Conservation (phyloP, 768 basidiomycete genomes). For the Sistotremastrum suecicum region DNA sequence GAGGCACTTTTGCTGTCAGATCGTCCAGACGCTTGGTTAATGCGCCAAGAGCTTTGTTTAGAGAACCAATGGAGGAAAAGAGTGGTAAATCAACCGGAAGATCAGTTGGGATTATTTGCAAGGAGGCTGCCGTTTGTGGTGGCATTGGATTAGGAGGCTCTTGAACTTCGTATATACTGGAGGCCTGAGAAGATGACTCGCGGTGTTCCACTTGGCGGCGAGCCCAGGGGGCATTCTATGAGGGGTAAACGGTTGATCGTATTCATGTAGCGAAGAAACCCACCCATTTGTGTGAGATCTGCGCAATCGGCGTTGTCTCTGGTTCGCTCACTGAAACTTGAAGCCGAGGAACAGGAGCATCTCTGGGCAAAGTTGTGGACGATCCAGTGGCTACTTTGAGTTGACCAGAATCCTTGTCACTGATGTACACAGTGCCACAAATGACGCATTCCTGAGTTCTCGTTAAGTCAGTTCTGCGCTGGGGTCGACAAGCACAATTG, state of each 20-base stretch:
- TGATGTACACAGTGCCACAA: conserved; percentile 48
- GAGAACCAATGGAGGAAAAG: too few species aligned
- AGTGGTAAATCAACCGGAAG: too few species aligned
- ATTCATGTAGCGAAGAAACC: background rate
- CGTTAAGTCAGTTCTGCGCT: background rate
- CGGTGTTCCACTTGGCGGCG: background rate
- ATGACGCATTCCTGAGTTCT: conserved; percentile 59
- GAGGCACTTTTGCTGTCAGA: too few species aligned
- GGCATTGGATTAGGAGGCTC: too few species aligned
- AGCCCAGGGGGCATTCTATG: background rate
- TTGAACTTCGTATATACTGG: too few species aligned
- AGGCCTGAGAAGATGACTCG: too few species aligned
- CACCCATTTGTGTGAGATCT: background rate
- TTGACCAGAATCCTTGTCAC: conserved; percentile 28
- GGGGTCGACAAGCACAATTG: background rate
- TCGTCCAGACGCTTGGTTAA: too few species aligned
- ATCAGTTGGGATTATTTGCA: too few species aligned
- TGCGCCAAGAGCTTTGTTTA: too few species aligned
- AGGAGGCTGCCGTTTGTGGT: too few species aligned
- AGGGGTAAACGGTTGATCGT: background rate
- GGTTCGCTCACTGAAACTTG: conserved; percentile 17
- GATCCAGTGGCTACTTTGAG: too few species aligned
- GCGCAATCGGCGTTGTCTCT: background rate
- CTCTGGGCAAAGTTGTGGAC: too few species aligned
- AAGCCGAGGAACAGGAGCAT: conserved; percentile 28